Evolutionary conservation across 2,329 filamentous ascomycete genomes (phyloP).

Genomic region (Paracoccidioides lutzii): DNA sequence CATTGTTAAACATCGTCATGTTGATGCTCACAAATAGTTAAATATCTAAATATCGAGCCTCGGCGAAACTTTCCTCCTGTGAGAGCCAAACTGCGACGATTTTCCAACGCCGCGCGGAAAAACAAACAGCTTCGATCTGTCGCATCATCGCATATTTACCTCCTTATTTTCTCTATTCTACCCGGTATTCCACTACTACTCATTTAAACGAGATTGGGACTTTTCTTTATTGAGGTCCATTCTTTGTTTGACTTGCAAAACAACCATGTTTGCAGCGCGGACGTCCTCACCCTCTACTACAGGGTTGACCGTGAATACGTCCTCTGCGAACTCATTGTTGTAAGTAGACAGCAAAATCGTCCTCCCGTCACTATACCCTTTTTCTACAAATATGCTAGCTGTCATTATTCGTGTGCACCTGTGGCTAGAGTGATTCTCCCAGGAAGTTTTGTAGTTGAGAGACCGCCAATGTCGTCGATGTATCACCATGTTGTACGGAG

Average conservation of each 20-base stretch:
- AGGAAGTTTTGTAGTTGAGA: background rate
- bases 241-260: background rate
- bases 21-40: no score
- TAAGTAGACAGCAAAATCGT: slow-evolving; percentile 5
- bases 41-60: background rate
- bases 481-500: background rate
- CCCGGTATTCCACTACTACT: background rate
- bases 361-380: background rate
- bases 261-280: slow-evolving; percentile 10
- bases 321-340: slow-evolving; percentile 12
- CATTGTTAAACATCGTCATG: no score
- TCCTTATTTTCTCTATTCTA: background rate
- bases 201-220: background rate
- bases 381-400: background rate
- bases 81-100: background rate
- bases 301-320: slow-evolving; percentile 12
- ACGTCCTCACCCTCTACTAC: slow-evolving; percentile 7
- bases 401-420: background rate
- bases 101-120: background rate
- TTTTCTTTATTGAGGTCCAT: background rate
- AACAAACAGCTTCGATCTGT: background rate
- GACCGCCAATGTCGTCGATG: background rate
- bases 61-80: slow-evolving; percentile 1
- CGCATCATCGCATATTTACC: background rate
- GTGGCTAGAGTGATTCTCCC: background rate